These are phyloP conservation scores for Circinella minor DNA, from an alignment of 371 early-diverging fungal species.

Conservation along the genomic window DNA sequence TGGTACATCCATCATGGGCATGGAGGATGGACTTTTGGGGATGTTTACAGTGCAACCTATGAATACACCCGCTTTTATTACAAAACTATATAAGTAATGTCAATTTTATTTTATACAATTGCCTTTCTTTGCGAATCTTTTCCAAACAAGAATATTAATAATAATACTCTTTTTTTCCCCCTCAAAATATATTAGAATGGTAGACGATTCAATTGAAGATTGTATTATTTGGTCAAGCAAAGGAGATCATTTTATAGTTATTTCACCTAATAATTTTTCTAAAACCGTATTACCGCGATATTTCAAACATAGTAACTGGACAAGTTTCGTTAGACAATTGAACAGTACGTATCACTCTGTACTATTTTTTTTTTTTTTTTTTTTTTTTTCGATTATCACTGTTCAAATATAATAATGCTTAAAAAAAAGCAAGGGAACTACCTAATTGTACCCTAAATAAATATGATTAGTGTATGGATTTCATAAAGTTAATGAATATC, in stretches of 20 bases:
- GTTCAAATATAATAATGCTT: not conserved
- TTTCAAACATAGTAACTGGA: constrained; percentile 88
- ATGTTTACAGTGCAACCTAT: not conserved
- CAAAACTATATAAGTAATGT: not conserved
- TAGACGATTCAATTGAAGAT: not conserved
- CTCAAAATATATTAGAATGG: not conserved
- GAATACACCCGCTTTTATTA: not conserved
- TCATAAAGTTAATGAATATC: constrained; percentile 9
- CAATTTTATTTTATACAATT: not conserved
- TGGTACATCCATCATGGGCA: not conserved
- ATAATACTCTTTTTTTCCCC: not conserved
- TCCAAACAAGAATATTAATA: not conserved
- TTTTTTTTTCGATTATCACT: no score
- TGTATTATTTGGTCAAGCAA: not conserved
- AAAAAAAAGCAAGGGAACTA: not conserved
- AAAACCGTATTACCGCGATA: constrained; percentile 68
- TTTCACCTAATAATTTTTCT: constrained; percentile 34
- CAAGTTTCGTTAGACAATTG: constrained; percentile 85
- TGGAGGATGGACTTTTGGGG: not conserved
- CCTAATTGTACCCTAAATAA: not conserved
- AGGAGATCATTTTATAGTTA: constrained; percentile 3
- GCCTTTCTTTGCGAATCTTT: no score
- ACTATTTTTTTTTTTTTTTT: no score
- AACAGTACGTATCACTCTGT: constrained; percentile 55
- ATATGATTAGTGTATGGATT: constrained; percentile 14